phyloP scores from a whole-genome alignment of 495 filamentous ascomycete species.

The Annulohypoxylon moriforme region DNA sequence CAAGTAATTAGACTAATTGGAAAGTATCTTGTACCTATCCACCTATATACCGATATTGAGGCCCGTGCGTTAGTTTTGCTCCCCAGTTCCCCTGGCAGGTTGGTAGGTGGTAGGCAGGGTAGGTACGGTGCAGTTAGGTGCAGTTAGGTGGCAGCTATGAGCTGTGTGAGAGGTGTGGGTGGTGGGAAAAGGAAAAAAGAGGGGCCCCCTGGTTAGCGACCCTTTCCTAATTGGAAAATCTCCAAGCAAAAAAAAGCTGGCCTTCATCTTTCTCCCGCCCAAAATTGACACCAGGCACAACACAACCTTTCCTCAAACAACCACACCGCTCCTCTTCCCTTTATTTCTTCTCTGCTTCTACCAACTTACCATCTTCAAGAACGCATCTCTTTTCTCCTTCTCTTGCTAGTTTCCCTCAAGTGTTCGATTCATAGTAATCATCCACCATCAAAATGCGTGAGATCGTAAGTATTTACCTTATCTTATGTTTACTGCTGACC shows the following conservation, averaged over 20 bases:
- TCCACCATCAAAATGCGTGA: constrained; percentile 81
- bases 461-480: constrained; percentile 74
- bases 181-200: constrained; percentile 29
- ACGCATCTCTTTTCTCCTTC: constrained; percentile 46
- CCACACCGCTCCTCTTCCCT: constrained; percentile 46
- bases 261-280: constrained; percentile 33
- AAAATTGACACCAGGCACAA: constrained; percentile 39
- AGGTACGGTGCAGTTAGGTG: background rate
- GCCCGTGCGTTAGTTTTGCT: constrained; percentile 23
- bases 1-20: constrained; percentile 18
- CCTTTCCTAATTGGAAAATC: constrained; percentile 41
- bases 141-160: background rate
- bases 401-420: constrained; percentile 35
- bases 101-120: background rate
- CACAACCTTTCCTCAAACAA: constrained; percentile 35
- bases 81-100: background rate
- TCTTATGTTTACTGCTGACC: constrained; percentile 70
- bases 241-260: constrained; percentile 40
- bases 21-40: constrained; percentile 11
- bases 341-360: constrained; percentile 46
- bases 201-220: constrained; percentile 29
- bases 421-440: constrained; percentile 44
- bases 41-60: constrained; percentile 18
- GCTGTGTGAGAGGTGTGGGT: background rate
- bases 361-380: constrained; percentile 41